phyloP scores from a whole-genome alignment of 208 protist species.

The Tritrichomonas foetus region DNA sequence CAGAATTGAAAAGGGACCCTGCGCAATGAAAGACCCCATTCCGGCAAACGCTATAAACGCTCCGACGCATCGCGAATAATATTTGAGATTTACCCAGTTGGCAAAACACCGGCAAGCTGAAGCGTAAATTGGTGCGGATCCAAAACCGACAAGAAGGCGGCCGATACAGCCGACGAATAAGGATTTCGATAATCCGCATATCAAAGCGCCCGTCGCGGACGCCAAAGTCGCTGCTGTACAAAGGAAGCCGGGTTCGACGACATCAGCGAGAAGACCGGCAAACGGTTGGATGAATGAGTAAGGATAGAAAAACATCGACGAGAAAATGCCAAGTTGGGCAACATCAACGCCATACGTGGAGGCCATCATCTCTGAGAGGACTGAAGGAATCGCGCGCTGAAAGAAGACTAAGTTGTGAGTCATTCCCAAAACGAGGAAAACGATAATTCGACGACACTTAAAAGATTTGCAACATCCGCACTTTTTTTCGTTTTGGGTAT shows the following conservation, averaged over 20 bases:
- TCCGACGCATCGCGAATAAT: not conserved
- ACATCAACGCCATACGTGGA: not conserved
- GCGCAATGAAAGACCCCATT: not conserved
- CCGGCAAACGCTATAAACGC: not conserved
- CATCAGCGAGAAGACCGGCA: not conserved
- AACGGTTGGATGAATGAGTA: not conserved
- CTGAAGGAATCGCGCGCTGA: no score
- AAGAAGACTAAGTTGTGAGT: no score
- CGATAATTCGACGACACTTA: no score
- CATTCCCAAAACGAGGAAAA: no score
- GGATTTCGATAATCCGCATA: not conserved
- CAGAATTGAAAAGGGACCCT: not conserved
- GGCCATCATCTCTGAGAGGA: not conserved
- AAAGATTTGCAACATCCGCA: no score
- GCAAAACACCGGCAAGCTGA: not conserved
- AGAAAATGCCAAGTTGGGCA: not conserved
- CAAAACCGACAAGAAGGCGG: not conserved
- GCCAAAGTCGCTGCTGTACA: no score
- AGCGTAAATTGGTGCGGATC: not conserved
- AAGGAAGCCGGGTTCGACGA: not conserved
- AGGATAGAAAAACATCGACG: not conserved
- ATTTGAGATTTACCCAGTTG: not conserved
- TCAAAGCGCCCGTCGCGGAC: not conserved
- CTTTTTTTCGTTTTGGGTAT: no score
- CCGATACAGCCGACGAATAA: not conserved